A percentile compares a stretch with the other conserved stretches of the same genome.
These are phyloP conservation scores for Cladochytrium replicatum DNA, from an alignment of 192 early-diverging fungal species.

Conservation along the genomic window DNA sequence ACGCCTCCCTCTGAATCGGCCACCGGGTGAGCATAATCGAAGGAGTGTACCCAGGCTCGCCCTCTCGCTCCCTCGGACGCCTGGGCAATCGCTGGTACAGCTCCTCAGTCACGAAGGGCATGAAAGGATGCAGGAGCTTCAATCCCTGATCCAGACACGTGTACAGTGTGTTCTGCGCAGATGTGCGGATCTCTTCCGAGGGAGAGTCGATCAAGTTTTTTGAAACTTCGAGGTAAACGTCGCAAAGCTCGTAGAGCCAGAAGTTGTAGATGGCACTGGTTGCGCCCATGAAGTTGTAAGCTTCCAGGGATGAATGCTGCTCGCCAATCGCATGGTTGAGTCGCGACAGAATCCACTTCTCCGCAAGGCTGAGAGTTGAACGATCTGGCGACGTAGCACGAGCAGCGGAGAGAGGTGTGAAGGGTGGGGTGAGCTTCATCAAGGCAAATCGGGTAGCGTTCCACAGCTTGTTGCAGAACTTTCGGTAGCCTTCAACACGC, in stretches of 20 bases:
- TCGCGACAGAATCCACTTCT: conserved; percentile 87
- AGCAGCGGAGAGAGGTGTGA: conserved; percentile 54
- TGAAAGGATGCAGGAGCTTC: conserved; percentile 92
- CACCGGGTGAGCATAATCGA: conserved; percentile 23
- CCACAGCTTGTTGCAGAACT: conserved; percentile 99
- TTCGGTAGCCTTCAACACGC: conserved; percentile 97
- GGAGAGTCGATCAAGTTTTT: conserved; percentile 16
- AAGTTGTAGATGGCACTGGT: conserved; percentile 82
- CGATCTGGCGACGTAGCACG: conserved; percentile 13
- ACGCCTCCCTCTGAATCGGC: conserved; percentile 27
- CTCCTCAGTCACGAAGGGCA: conserved; percentile 99
- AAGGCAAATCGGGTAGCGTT: conserved; percentile 94
- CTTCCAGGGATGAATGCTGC: conserved; percentile 61
- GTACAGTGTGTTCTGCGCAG: conserved; percentile 77
- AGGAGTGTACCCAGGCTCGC: no score
- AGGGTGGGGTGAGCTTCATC: conserved; percentile 86
- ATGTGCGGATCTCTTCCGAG: conserved; percentile 34
- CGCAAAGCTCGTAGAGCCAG: conserved; percentile 95
- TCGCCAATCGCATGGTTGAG: conserved; percentile 74
- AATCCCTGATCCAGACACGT: conserved; percentile 89
- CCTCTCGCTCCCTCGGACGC: conserved; percentile 51
- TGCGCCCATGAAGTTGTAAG: conserved; percentile 87
- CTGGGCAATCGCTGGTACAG: conserved; percentile 91
- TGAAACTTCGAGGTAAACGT: conserved; percentile 77
- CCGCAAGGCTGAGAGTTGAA: conserved; percentile 43